Base-by-base conservation (phyloP, 164 flowering plant species). In the Piper betle region DNA sequence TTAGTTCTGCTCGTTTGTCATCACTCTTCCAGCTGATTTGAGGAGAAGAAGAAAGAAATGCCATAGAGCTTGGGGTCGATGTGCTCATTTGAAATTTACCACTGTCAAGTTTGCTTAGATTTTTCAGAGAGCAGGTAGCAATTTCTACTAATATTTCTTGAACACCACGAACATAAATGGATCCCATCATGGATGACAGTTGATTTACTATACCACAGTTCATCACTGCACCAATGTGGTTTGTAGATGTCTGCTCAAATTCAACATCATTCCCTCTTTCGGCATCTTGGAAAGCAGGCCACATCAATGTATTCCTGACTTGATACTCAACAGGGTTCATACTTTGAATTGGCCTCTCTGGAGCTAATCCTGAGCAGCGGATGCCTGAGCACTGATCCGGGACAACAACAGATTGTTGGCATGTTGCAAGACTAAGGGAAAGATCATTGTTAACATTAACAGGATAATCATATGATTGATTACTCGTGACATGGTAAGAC, bases 91-190 rank as follows among this genome's bases (percentile, higher is more conserved):
- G 64, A 53, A n/a, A 55, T 17, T 56, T 18, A 66, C 63, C 58
- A 65, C 20, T 79, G 73, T 69, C 37, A n/a, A 53, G 18, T 4
- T 62, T 53, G 13, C 79, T 78, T 15, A 72, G 46, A 74, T 70
- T 80, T 69, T 74, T 84, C 18, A 85, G 71, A 5, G 93, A 73
- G 71, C 70, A 81, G 59, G 66, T 77, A 15, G 94, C 82, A 65
- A 87, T 62, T 58, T 86, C 82, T 19, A 81, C 65, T 37, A 93
- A 92, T 66, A 93, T 82, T 65, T 88, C 83, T 72, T 89, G 97
- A 66, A 86, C 71, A 10, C 66, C 82, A 53, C 25, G 63, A 54
- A 83, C 78, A 70, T 82, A 93, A 60, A 77, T 80, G 7, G 96
- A 86, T 20, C 82, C 84, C 40, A 74, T 61, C 16, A 71, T 62